Evolutionary conservation across 2,329 filamentous ascomycete genomes (phyloP).

Genomic region (Aspergillus arachidicola): DNA sequence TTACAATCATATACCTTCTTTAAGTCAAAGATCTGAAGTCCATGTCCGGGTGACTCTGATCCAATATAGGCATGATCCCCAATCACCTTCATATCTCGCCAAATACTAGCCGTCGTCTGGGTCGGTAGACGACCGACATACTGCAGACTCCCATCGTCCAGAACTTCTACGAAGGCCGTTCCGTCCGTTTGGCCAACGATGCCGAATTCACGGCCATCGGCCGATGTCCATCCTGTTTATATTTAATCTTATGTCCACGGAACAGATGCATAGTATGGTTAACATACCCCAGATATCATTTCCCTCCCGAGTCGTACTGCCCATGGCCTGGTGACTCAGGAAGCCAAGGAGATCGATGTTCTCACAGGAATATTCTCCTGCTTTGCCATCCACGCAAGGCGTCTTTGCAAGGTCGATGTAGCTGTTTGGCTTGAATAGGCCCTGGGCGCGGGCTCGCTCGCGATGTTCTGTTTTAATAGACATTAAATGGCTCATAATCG

Average conservation of each 20-base stretch:
- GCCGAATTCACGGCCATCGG: constrained; percentile 20
- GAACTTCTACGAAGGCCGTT: constrained; percentile 20
- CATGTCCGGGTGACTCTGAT: constrained; percentile 20
- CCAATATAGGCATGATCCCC: constrained; percentile 22
- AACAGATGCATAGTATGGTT: not conserved
- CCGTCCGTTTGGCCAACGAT: constrained; percentile 23
- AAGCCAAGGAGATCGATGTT: constrained; percentile 20
- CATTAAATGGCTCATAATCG: constrained; percentile 21
- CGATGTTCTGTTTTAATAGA: constrained; percentile 16
- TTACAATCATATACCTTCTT: constrained; percentile 14
- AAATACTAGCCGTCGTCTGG: constrained; percentile 16
- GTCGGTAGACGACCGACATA: constrained; percentile 21
- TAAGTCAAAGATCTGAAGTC: constrained; percentile 23
- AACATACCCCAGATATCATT: constrained; percentile 24
- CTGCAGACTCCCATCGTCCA: constrained; percentile 18
- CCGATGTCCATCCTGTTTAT: constrained; percentile 18
- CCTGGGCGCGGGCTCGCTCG: constrained; percentile 14
- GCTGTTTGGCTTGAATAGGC: constrained; percentile 16
- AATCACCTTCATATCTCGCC: constrained; percentile 24
- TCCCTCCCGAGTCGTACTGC: constrained; percentile 21
- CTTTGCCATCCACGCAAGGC: constrained; percentile 19
- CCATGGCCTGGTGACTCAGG: constrained; percentile 23
- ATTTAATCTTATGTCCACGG: not conserved
- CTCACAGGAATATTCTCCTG: constrained; percentile 21
- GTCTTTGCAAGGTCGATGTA: constrained; percentile 13